Evolutionary conservation across 2,329 filamentous ascomycete genomes (phyloP), one percentile per base, ranked within the genome.

Genomic region (Xylaria sp.): DNA sequence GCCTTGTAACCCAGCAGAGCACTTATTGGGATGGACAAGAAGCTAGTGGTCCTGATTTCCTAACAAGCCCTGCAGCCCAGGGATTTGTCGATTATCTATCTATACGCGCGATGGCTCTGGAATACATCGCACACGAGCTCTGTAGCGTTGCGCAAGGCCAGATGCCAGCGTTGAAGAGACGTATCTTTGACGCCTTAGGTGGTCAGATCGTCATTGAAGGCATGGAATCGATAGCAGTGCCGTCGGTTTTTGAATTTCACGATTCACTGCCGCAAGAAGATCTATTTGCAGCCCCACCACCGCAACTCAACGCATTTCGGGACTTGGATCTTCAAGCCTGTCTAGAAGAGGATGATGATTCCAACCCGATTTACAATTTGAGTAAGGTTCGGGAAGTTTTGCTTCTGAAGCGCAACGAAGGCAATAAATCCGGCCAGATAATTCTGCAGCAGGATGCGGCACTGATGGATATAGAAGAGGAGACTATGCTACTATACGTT

Each of bases 211-310:
- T 87, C 12, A 83, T 89, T 20, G 87, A 91, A 15, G 88, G 88
- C 66, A 90, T 91, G 56, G 87, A 92, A 62, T 83, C 89, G 5
- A 83, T 91, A 43, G 82, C 84, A 32, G 91, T 93, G 66, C 86
- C 91, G 0, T 94, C 92, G 3, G 87, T 98, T 7, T 97, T 98
- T 75, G 94, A 97, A 72, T 85, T 98, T 25, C 96, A 97, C 74
- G 96, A 99, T 80, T 98, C 98, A 75, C 87, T 96, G 67, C 79
- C 86, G 2, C 77, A 83, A 23, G 84, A 85, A 53, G 83, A 79
- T 18, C 76, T 83, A n/a, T 88, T 87, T 82, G 79, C 82, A 28
- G 78, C 82, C 4, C 76, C 85, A 2, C 79, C 86, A 2, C 88
- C 89, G 2, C 78, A 83, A 5, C 81, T 92, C 23, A 80, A 83